Evolutionary conservation across 495 filamentous ascomycete species (phyloP), one percentile per base, ranked within the genome.

Genomic region (Penicillium goetzii): DNA sequence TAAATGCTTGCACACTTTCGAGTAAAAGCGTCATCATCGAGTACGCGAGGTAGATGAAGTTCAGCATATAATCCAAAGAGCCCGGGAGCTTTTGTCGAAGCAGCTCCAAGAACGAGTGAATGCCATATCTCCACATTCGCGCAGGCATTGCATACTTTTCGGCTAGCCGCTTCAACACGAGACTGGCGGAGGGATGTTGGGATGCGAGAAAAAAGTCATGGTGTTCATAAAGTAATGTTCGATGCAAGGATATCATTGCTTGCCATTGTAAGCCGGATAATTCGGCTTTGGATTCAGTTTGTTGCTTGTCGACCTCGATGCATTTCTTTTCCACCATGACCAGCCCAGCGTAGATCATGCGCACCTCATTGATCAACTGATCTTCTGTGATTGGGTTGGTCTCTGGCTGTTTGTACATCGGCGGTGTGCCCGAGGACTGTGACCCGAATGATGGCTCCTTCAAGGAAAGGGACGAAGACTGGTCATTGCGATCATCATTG

Each of bases 71-170:
- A 47, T 95, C 92, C 19, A 89, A 70, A 32, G 87, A 90, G 2
- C 77, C 81, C 0, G 92, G 92, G 3, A 95, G 76, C 0, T 86
- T 82, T 61, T 88, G 84, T 15, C 90, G 81, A 9, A 96, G 70
- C 2, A 93, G 72, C 62, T 93, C 91, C 4, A 96, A 75, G 65
- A 92, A 92, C 2, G 84, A 85, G 59, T 94, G 88, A 25, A 96
- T 94, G 0, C 88, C 91, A 69, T 94, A 87, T 15, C 88, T 81
- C 92, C 92, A 96, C 87, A 96, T 92, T 3, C 91, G 76, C 4
- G 88, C 89, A 0, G 92, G 90, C 90, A 96, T 93, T 2, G 83
- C 83, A 61, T 93, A 92, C 60, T 90, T 90, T 6, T 84, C 78
- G 0, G 90, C 86, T 2, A 93, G 65, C 7, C 79, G 30, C 72